A percentile compares a stretch with the other conserved stretches of the same genome.
phyloP scores from a whole-genome alignment of 306 rosid genomes.

The Fragaria iinumae region DNA sequence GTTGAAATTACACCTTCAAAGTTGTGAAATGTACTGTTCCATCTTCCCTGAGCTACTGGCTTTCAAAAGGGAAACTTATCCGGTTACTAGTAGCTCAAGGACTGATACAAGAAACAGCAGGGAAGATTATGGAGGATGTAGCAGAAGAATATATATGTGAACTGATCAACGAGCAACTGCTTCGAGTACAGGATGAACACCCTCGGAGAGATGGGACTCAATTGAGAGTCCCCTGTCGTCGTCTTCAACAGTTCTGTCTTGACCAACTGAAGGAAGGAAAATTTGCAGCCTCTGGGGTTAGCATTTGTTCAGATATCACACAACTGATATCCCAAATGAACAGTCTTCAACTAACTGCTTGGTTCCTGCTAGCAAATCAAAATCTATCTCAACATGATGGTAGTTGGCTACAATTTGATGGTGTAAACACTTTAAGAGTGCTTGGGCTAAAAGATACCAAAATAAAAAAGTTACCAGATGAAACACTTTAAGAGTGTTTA shows the following conservation, averaged over 20 bases:
- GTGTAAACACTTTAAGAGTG: conserved; percentile 22
- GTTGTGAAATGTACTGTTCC: conserved; percentile 22
- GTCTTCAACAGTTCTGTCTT: conserved; percentile 7
- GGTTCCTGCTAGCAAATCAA: conserved; percentile 21
- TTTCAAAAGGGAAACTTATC: conserved; percentile 27
- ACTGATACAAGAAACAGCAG: conserved; percentile 22
- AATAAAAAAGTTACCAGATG: conserved; percentile 14
- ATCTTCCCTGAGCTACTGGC: conserved; percentile 19
- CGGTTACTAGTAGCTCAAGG: conserved; percentile 28
- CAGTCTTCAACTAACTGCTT: conserved; percentile 13
- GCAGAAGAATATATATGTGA: conserved; percentile 21
- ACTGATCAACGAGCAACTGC: conserved; percentile 21
- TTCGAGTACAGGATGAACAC: conserved; percentile 10
- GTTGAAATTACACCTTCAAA: not conserved
- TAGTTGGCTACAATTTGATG: conserved; percentile 2
- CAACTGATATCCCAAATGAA: not conserved
- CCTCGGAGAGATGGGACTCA: not conserved
- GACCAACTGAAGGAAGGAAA: conserved; percentile 20
- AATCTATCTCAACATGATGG: not conserved
- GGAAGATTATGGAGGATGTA: conserved; percentile 17
- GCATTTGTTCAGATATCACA: conserved; percentile 8
- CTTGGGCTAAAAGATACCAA: conserved; percentile 14
- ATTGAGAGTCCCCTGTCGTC: conserved; percentile 7
- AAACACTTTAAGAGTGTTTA: not conserved
- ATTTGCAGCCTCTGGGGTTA: not conserved